phyloP scores from a whole-genome alignment of 257 asterid genomes.

The Oldenlandia corymbosa region DNA sequence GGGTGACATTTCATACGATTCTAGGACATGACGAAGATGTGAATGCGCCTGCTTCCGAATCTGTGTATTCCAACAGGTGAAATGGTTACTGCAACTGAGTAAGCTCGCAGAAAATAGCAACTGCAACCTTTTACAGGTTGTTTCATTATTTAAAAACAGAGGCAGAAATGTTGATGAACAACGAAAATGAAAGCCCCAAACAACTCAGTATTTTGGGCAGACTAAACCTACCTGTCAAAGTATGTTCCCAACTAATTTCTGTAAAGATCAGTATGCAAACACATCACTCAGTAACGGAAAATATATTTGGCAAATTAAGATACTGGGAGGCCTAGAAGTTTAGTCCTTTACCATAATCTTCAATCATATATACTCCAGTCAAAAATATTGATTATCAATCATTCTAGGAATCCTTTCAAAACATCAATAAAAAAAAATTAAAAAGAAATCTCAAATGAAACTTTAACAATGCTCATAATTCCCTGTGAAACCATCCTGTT shows the following conservation, averaged over 20 bases:
- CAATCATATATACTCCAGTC: too few species aligned
- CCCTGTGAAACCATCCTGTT: too few species aligned
- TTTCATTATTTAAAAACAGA: not conserved
- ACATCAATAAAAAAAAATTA: too few species aligned
- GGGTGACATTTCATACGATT: slow-evolving; percentile 39
- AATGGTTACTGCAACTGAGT: slow-evolving; percentile 1
- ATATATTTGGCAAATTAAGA: not conserved
- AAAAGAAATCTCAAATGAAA: too few species aligned
- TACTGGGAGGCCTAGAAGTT: not conserved
- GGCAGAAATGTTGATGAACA: not conserved
- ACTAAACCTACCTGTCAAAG: not conserved
- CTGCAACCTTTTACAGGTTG: too few species aligned
- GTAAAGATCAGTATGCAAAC: not conserved
- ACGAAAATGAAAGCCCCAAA: not conserved
- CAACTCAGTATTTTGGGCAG: not conserved
- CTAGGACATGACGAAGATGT: slow-evolving; percentile 53
- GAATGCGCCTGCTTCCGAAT: slow-evolving; percentile 66
- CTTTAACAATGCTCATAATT: too few species aligned
- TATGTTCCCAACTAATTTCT: not conserved
- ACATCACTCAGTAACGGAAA: not conserved
- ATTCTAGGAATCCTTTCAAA: too few species aligned
- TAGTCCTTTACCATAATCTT: not conserved
- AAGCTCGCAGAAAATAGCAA: not conserved
- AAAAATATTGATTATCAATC: too few species aligned
- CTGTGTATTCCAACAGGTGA: slow-evolving; percentile 36